Evolutionary conservation across 2,329 filamentous ascomycete species (phyloP).

Genomic region (Lachnellula occidentalis): DNA sequence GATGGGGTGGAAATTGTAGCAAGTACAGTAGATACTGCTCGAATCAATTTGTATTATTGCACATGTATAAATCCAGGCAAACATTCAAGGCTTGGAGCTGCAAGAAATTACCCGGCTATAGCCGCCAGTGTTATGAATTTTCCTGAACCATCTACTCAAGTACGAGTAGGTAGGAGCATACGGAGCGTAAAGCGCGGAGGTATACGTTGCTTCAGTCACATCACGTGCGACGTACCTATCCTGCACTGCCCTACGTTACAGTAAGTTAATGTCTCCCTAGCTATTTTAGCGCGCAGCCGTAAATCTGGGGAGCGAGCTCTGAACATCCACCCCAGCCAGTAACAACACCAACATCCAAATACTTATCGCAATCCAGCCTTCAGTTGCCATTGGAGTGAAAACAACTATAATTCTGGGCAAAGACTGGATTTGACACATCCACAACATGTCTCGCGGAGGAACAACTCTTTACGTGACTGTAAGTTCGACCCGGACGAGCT

Average conservation of each 20-base stretch:
- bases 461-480: slow-evolving; percentile 92
- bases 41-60: neutral
- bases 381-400: too few species aligned
- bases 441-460: slow-evolving; percentile 82
- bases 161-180: too few species aligned
- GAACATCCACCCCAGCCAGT: neutral
- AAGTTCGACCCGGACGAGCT: slow-evolving; percentile 12
- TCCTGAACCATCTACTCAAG: too few species aligned
- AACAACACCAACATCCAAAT: neutral
- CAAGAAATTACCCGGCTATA: neutral
- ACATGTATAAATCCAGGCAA: neutral
- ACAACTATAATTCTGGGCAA: neutral
- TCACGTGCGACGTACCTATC: too few species aligned
- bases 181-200: too few species aligned
- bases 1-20: neutral
- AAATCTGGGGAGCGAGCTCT: neutral
- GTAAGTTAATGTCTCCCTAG: too few species aligned
- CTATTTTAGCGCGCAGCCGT: too few species aligned
- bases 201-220: too few species aligned
- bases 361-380: neutral
- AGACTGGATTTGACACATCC: neutral
- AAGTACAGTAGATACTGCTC: neutral
- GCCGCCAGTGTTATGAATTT: too few species aligned
- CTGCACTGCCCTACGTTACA: too few species aligned
- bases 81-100: neutral